These are phyloP conservation scores for Bryum argenteum DNA, from an alignment of 225 moss, liverwort and hornwort species.

Conservation along the genomic window DNA sequence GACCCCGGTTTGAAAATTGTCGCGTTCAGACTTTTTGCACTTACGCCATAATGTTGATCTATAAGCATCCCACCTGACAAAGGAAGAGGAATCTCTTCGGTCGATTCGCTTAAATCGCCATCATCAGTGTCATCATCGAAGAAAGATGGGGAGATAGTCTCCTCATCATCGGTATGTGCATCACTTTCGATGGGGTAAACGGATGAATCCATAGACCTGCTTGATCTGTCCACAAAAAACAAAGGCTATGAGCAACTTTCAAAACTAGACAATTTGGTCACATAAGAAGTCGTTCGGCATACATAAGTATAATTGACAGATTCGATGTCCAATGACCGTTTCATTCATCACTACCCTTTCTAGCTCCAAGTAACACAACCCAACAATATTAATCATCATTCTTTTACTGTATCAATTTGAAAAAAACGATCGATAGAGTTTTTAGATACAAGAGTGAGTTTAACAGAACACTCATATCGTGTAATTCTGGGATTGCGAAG, in stretches of 20 bases:
- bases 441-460: not conserved
- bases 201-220: slow-evolving; percentile 30
- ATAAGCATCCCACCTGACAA: slow-evolving; percentile 63
- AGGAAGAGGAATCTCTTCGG: slow-evolving; percentile 60
- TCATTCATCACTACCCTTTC: not conserved
- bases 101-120: slow-evolving; percentile 37
- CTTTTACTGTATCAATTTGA: not conserved
- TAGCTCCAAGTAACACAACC: not conserved
- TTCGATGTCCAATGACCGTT: not conserved
- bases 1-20: slow-evolving; percentile 61
- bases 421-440: not conserved
- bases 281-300: not conserved
- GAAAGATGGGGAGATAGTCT: slow-evolving; percentile 61
- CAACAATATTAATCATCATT: not conserved
- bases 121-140: slow-evolving; percentile 77
- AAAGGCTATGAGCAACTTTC: not conserved
- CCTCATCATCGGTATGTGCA: slow-evolving; percentile 39
- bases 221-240: slow-evolving; percentile 1
- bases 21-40: slow-evolving; percentile 66
- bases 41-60: slow-evolving; percentile 66
- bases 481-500: not conserved
- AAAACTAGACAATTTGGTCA: not conserved
- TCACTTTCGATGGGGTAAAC: slow-evolving; percentile 26
- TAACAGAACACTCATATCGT: not conserved
- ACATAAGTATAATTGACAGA: not conserved